phyloP scores from a whole-genome alignment of 1,139 yeast genomes.

The Debaryomyces nepalensis region DNA sequence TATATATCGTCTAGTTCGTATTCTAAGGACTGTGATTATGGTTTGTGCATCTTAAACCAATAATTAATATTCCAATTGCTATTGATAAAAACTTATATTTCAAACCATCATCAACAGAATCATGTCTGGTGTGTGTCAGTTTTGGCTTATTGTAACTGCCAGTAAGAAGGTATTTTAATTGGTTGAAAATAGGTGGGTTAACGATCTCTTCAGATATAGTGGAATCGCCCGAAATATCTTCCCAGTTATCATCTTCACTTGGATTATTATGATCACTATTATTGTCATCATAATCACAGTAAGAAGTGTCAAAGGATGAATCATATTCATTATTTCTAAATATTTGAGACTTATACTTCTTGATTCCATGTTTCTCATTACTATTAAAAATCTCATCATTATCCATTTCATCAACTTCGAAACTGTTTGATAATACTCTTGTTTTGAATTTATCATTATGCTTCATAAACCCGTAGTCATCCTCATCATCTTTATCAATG shows the following conservation, averaged over 20 bases:
- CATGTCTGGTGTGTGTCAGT: constrained; percentile 25
- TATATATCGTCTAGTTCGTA: constrained; percentile 13
- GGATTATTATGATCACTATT: constrained; percentile 19
- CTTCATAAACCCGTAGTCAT: constrained; percentile 43
- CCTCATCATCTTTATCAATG: constrained; percentile 26
- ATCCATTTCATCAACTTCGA: constrained; percentile 29
- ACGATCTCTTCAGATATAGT: constrained; percentile 23
- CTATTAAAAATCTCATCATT: constrained; percentile 17
- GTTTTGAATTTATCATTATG: constrained; percentile 34
- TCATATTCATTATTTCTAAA: constrained; percentile 25
- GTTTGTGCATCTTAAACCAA: constrained; percentile 46
- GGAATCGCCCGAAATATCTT: constrained; percentile 15
- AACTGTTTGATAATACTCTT: constrained; percentile 37
- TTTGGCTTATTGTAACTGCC: constrained; percentile 30
- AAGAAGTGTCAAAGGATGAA: constrained; percentile 19
- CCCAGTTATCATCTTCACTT: constrained; percentile 21
- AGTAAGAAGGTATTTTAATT: constrained; percentile 38
- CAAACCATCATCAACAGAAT: constrained; percentile 45
- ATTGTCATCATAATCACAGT: constrained; percentile 22
- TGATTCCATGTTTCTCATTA: constrained; percentile 22
- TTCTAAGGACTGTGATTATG: constrained; percentile 15
- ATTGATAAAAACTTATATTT: constrained; percentile 50
- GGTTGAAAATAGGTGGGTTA: constrained; percentile 30
- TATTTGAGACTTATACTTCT: constrained; percentile 45
- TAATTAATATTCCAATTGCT: constrained; percentile 48